Evolutionary conservation across 192 early-diverging fungal genomes (phyloP).

Genomic region (Coemansia reversa): DNA sequence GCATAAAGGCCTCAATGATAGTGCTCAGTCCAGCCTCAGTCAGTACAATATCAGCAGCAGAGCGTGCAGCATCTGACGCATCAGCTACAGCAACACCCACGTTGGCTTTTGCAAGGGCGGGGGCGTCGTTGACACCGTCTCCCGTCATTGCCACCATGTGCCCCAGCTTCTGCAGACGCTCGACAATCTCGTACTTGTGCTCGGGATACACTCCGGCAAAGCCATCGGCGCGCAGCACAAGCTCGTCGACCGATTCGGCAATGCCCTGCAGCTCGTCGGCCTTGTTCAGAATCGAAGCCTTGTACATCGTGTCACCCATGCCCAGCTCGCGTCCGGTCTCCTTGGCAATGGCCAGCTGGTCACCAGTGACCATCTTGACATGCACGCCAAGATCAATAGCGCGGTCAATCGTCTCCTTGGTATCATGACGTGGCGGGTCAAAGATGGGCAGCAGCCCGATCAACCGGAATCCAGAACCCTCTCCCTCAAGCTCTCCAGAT

Average conservation of each 20-base stretch:
- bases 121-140: constrained; percentile 74
- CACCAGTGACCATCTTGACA: constrained; percentile 96
- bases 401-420: constrained; percentile 77
- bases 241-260: constrained; percentile 57
- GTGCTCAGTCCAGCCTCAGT: constrained; percentile 78
- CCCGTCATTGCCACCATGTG: constrained; percentile 74
- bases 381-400: constrained; percentile 72
- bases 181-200: constrained; percentile 72
- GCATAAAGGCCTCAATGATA: constrained; percentile 89
- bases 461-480: constrained; percentile 66
- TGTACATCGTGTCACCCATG: constrained; percentile 74
- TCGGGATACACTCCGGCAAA: constrained; percentile 69
- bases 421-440: constrained; percentile 76
- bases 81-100: constrained; percentile 75
- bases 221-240: constrained; percentile 64
- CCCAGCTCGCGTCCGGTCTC: constrained; percentile 69
- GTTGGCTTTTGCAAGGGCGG: constrained; percentile 69
- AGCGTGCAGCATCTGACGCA: constrained; percentile 74
- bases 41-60: constrained; percentile 76
- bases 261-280: constrained; percentile 62
- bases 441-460: constrained; percentile 74
- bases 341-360: constrained; percentile 87
- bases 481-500: constrained; percentile 57
- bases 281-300: constrained; percentile 63
- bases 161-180: constrained; percentile 65